These are phyloP conservation scores for Plasmodium yoelii DNA, from an alignment of 169 alveolate genomes.

Conservation along the genomic window DNA sequence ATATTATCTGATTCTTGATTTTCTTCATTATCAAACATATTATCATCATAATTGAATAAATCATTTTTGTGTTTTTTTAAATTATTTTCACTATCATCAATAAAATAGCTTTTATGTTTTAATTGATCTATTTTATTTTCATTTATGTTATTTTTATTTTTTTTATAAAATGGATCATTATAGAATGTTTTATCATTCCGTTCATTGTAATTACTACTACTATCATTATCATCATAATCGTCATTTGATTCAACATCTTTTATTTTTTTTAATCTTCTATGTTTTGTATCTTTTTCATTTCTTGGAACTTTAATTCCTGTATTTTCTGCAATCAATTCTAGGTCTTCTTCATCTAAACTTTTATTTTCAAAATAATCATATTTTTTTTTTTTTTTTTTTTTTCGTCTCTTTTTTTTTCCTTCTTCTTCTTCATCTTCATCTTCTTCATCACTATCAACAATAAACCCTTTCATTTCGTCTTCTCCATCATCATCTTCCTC, in stretches of 20 bases:
- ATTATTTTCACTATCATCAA: constrained; percentile 64
- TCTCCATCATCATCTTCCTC: constrained; percentile 75
- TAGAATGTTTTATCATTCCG: background rate
- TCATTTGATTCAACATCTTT: constrained; percentile 69
- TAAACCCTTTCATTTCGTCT: constrained; percentile 84
- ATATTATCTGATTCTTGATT: constrained; percentile 8
- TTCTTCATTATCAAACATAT: constrained; percentile 24
- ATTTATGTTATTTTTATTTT: constrained; percentile 71
- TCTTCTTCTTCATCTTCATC: constrained; percentile 71
- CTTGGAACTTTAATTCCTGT: constrained; percentile 79
- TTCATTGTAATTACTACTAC: too few species aligned
- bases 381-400: constrained; percentile 78
- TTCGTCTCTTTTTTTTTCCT: constrained; percentile 77
- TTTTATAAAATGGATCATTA: constrained; percentile 57
- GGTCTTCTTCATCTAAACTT: constrained; percentile 86
- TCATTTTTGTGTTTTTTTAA: constrained; percentile 47
- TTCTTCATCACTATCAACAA: constrained; percentile 83
- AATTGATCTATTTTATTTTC: constrained; percentile 40
- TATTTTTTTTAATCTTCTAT: constrained; percentile 76
- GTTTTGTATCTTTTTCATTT: constrained; percentile 82
- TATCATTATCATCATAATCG: constrained; percentile 77
- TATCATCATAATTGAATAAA: constrained; percentile 45
- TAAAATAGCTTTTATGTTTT: constrained; percentile 48
- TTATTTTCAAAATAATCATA: constrained; percentile 79
- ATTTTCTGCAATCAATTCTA: constrained; percentile 85